Evolutionary conservation across 805 yeast species (phyloP), one percentile per base, ranked within the genome.

Genomic region (Zygosaccharomyces kombuchaensis): DNA sequence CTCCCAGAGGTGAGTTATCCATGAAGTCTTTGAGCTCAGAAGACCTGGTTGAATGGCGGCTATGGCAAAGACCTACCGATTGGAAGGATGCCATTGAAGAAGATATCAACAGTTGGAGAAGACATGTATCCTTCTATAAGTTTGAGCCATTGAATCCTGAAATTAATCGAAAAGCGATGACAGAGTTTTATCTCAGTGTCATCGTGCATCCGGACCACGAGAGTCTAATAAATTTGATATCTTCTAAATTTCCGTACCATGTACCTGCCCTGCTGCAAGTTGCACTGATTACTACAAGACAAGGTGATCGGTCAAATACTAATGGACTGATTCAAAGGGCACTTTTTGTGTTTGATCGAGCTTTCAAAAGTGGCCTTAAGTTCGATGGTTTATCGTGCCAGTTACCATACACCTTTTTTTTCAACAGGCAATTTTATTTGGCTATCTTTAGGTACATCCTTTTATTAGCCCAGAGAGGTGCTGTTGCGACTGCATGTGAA

Each of bases 171-270:
- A 65, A 60, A 34, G 63, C 64, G 10, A 63, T 69, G 51, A 65
- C 73, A 0, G 74, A 70, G 45, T 84, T 84, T 56, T 84, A 77
- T 58, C 72, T 84, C 5, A 76, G 84, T 4, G 83, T 81, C 10
- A 82, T 81, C 4, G 65, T 83, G 49, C 77, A 80, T n/a, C 89
- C 93, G 0, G 90, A 88, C 58, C 90, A 86, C 43, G 91, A 87
- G 50, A 74, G 83, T 0, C 65, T 88, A 44, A 75, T 86, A 51
- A 70, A 69, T 22, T 65, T 82, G 36, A 57, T 70, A 41, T 52
- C 85, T 16, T 78, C 78, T 43, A 72, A 71, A 55, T 67, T 70
- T 50, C 95, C 95, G 2, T 88, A 87, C 58, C 90, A 85, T 56
- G 78, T 80, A 3, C 87, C 84, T 47, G 81, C 91, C 0, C 69